These are phyloP conservation scores for Trichoderma sp. DNA, from an alignment of 2,329 filamentous ascomycete species.

Conservation along the genomic window DNA sequence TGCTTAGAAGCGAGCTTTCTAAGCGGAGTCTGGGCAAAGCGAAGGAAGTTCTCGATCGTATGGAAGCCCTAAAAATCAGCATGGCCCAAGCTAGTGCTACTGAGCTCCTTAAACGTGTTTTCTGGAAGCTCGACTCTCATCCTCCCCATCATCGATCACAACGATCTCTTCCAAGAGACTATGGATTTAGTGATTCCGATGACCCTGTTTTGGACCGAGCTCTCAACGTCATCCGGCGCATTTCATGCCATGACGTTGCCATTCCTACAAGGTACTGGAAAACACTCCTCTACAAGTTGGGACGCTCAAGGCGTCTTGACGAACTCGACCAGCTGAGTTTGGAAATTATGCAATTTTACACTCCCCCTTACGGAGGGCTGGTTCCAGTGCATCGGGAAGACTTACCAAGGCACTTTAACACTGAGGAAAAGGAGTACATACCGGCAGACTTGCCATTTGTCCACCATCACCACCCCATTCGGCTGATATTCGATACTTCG, in stretches of 20 bases:
- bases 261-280: slow-evolving; percentile 45
- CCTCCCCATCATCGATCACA: slow-evolving; percentile 21
- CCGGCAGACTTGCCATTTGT: slow-evolving; percentile 44
- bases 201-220: slow-evolving; percentile 35
- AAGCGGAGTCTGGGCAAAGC: slow-evolving; percentile 27
- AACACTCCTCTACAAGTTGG: slow-evolving; percentile 46
- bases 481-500: slow-evolving; percentile 45
- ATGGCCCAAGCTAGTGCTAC: slow-evolving; percentile 33
- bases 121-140: slow-evolving; percentile 34
- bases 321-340: slow-evolving; percentile 48
- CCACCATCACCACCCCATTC: slow-evolving; percentile 49
- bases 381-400: slow-evolving; percentile 49
- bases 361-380: slow-evolving; percentile 33
- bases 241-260: slow-evolving; percentile 36
- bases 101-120: slow-evolving; percentile 30
- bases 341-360: slow-evolving; percentile 45
- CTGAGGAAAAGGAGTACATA: slow-evolving; percentile 30
- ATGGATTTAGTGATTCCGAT: neutral
- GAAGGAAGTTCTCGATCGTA: slow-evolving; percentile 35
- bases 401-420: slow-evolving; percentile 33
- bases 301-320: slow-evolving; percentile 44
- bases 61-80: slow-evolving; percentile 34
- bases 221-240: slow-evolving; percentile 32
- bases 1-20: slow-evolving; percentile 25
- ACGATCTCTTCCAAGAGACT: neutral